Percentiles rank a stretch among this genome's conserved stretches.
Conservation (phyloP, 805 yeast genomes). For the Kazachstania psychrophila region DNA sequence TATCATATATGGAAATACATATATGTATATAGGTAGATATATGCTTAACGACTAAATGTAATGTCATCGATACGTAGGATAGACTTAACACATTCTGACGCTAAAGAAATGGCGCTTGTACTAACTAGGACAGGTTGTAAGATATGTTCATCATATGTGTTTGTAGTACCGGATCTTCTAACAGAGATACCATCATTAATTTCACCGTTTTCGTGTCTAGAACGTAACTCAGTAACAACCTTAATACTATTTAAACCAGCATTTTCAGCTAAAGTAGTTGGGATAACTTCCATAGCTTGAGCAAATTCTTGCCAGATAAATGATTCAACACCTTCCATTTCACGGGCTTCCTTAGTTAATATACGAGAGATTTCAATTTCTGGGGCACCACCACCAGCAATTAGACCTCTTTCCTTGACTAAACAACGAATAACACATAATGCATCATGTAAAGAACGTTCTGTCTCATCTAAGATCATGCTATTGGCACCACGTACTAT, state of each 20-base stretch:
- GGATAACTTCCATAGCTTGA: conserved; percentile 82
- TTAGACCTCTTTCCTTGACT: conserved; percentile 78
- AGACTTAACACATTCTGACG: conserved; percentile 93
- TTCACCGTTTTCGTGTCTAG: conserved; percentile 86
- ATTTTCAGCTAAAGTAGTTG: conserved; percentile 89
- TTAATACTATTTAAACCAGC: conserved; percentile 89
- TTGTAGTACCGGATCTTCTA: conserved; percentile 85
- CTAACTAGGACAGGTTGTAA: conserved; percentile 93
- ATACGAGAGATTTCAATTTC: conserved; percentile 82
- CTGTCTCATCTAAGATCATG: conserved; percentile 88
- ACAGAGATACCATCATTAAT: conserved; percentile 92
- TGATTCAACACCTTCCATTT: conserved; percentile 77
- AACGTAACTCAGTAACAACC: conserved; percentile 85
- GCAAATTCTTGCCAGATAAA: conserved; percentile 90
- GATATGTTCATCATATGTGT: conserved; percentile 88
- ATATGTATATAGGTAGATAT: no score
- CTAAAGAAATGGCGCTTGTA: conserved; percentile 87
- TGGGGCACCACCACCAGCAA: conserved; percentile 99
- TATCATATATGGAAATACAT: no score
- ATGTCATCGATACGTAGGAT: conserved; percentile 96
- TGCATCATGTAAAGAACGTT: conserved; percentile 95
- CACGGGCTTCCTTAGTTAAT: conserved; percentile 59
- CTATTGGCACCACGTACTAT: conserved; percentile 92
- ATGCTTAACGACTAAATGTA: conserved; percentile 74
- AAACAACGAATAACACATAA: conserved; percentile 87